A percentile compares a stretch with the other conserved stretches of the same genome.
phyloP scores from a whole-genome alignment of 495 filamentous ascomycete genomes.

The Penicillium canescens region DNA sequence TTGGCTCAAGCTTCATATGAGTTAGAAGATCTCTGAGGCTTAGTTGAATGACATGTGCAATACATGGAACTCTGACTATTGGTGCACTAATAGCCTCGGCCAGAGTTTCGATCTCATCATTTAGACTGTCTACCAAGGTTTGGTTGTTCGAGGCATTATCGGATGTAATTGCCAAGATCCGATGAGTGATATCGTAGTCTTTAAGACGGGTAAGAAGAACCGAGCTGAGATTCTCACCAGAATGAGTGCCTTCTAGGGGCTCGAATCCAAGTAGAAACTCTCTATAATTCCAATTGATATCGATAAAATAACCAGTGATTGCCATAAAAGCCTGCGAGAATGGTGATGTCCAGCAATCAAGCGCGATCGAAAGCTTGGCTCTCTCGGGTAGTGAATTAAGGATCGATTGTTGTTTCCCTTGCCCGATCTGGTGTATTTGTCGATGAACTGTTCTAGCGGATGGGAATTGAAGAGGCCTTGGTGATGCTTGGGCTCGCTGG shows the following conservation, averaged over 20 bases:
- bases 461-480: too few species aligned
- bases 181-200: too few species aligned
- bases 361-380: not conserved
- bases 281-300: not conserved
- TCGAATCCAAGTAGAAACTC: not conserved
- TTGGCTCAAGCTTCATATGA: not conserved
- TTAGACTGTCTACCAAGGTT: too few species aligned
- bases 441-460: too few species aligned
- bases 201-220: not conserved
- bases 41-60: constrained; percentile 7
- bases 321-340: not conserved
- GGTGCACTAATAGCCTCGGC: not conserved
- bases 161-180: too few species aligned
- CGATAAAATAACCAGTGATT: not conserved
- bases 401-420: not conserved
- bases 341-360: not conserved
- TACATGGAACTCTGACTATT: not conserved
- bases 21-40: constrained; percentile 3
- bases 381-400: constrained; percentile 9
- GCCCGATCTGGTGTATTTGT: too few species aligned
- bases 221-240: not conserved
- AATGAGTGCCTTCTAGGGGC: not conserved
- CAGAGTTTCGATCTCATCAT: not conserved
- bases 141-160: too few species aligned
- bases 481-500: too few species aligned